phyloP scores from a whole-genome alignment of 345 rosid species.

The Noccaea bulbosa region DNA sequence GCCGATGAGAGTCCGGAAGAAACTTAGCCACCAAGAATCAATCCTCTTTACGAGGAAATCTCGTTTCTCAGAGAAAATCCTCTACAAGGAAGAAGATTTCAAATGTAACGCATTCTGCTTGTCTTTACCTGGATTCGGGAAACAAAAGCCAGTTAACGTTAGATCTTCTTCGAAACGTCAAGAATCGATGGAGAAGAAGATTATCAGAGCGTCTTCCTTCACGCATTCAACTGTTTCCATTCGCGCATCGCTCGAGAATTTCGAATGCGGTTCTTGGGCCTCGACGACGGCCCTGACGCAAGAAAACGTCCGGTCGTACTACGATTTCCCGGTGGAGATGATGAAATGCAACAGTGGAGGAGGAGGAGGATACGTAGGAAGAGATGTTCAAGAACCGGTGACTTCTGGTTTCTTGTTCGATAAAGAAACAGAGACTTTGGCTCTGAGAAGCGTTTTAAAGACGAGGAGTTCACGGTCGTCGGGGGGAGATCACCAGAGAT shows the following conservation, averaged over 20 bases:
- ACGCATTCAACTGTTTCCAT: constrained; percentile 53
- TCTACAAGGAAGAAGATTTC: constrained; percentile 53
- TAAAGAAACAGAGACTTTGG: constrained; percentile 46
- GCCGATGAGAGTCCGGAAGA: constrained; percentile 51
- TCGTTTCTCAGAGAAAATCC: constrained; percentile 23
- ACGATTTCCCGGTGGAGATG: constrained; percentile 71
- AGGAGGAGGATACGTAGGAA: constrained; percentile 33
- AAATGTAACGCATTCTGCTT: constrained; percentile 75
- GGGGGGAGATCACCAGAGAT: constrained; percentile 35
- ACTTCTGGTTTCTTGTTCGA: constrained; percentile 71
- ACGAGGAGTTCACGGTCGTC: constrained; percentile 39
- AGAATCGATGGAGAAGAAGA: constrained; percentile 43
- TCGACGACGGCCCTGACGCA: constrained; percentile 54
- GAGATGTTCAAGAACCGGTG: constrained; percentile 67
- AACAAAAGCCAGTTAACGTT: constrained; percentile 48
- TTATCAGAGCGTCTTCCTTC: constrained; percentile 39
- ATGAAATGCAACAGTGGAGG: constrained; percentile 42
- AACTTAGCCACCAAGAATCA: constrained; percentile 39
- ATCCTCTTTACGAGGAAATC: constrained; percentile 15
- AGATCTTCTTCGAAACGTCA: constrained; percentile 44
- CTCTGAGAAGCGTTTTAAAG: constrained; percentile 56
- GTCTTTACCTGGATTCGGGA: constrained; percentile 72
- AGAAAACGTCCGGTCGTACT: constrained; percentile 52
- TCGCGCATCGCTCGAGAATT: constrained; percentile 76
- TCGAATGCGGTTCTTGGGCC: constrained; percentile 92